Percentiles rank a stretch among this genome's conserved stretches.
These are phyloP conservation scores for Komagataella pastoris DNA, from an alignment of 805 yeast genomes.

Conservation along the genomic window DNA sequence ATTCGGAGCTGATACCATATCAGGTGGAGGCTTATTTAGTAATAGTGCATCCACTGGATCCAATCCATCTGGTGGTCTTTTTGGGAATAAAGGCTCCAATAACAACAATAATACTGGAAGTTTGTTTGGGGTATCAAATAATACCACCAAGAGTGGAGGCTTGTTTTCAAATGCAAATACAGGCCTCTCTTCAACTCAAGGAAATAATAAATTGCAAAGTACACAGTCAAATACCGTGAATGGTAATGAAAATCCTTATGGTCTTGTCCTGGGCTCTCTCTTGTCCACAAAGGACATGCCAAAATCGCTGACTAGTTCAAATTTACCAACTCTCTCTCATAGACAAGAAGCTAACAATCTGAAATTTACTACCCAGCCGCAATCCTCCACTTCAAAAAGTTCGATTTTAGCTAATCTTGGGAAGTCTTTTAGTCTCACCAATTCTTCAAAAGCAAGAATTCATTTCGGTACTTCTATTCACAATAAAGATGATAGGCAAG, in stretches of 20 bases:
- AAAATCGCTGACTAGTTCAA: slow-evolving; percentile 14
- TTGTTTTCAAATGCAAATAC: not conserved
- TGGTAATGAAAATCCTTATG: slow-evolving; percentile 12
- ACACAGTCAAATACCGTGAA: slow-evolving; percentile 1
- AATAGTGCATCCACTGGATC: slow-evolving; percentile 5
- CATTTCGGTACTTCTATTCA: not conserved
- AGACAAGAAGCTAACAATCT: not conserved
- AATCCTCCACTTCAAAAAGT: not conserved
- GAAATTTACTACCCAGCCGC: not conserved
- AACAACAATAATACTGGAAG: not conserved
- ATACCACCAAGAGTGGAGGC: slow-evolving; percentile 1
- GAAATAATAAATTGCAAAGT: not conserved
- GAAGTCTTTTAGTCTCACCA: not conserved
- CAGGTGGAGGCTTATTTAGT: slow-evolving; percentile 1
- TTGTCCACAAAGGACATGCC: slow-evolving; percentile 13
- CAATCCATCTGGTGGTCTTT: slow-evolving; percentile 10
- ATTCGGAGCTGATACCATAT: not conserved
- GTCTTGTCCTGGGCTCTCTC: slow-evolving; percentile 7
- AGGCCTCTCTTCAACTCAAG: not conserved
- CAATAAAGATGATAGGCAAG: not conserved
- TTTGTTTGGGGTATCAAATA: slow-evolving; percentile 11
- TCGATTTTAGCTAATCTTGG: not conserved
- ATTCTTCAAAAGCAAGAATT: not conserved
- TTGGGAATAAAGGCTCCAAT: slow-evolving; percentile 11
- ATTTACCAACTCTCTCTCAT: not conserved